phyloP scores from a whole-genome alignment of 345 rosid species.

The Eucalyptus virginea region DNA sequence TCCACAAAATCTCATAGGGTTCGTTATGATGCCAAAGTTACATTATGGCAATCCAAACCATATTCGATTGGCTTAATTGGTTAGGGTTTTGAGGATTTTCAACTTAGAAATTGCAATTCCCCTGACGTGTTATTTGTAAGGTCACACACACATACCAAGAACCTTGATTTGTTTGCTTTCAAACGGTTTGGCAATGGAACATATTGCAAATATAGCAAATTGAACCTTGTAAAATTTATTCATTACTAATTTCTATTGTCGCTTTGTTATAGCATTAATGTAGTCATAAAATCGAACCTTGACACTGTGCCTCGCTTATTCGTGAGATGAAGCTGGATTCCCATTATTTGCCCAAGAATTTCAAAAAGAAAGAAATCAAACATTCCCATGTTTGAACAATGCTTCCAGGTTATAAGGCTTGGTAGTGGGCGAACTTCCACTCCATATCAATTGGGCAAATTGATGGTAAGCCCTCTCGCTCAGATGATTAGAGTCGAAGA shows the following conservation, averaged over 20 bases:
- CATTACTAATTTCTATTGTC: neutral
- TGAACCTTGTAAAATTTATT: neutral
- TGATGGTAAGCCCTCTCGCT: neutral
- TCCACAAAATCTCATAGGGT: no score
- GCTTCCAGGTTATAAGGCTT: neutral
- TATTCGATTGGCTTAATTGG: neutral
- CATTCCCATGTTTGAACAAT: neutral
- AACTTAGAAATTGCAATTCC: neutral
- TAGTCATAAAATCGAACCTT: neutral
- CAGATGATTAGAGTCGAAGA: neutral
- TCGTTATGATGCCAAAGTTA: neutral
- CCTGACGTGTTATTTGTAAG: neutral
- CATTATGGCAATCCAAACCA: neutral
- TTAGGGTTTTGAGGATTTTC: neutral
- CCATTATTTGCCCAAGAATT: neutral
- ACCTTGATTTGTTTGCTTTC: neutral
- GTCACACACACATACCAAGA: neutral
- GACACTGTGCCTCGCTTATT: no score
- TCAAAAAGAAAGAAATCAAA: no score
- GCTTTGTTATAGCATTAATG: neutral
- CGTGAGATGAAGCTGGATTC: neutral
- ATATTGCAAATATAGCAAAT: no score
- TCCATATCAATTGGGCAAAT: slow-evolving; percentile 1
- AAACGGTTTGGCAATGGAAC: neutral
- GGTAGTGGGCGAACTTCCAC: neutral